Evolutionary conservation across 176 grass and related monocot species (phyloP).

Genomic region (Tillandsia fasciculata): DNA sequence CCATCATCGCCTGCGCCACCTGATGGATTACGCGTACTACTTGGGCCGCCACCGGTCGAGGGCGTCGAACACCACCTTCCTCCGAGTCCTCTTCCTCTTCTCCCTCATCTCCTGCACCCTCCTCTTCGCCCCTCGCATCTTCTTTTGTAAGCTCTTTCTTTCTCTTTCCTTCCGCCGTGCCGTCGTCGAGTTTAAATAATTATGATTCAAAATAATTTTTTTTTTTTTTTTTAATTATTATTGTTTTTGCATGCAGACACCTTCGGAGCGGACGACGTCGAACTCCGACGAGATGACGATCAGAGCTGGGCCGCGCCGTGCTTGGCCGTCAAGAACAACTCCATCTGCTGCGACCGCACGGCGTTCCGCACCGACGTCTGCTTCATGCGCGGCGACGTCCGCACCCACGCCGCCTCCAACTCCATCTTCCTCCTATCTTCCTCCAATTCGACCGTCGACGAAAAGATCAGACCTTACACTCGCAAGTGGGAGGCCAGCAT

Average conservation of each 20-base stretch:
- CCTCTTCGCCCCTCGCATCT: constrained; percentile 27
- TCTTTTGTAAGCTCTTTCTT: constrained; percentile 13
- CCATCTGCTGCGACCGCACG: constrained; percentile 63
- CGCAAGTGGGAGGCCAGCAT: constrained; percentile 73
- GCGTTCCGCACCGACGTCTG: constrained; percentile 60
- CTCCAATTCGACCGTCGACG: constrained; percentile 15
- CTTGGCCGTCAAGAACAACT: constrained; percentile 20
- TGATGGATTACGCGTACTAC: neutral
- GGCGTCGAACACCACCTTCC: constrained; percentile 11
- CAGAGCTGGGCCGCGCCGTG: constrained; percentile 27
- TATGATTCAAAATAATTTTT: no score
- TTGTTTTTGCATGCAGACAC: neutral
- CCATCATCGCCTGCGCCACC: neutral
- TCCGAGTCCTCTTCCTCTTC: constrained; percentile 34
- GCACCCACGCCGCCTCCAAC: constrained; percentile 32
- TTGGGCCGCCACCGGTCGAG: neutral
- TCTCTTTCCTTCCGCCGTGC: neutral
- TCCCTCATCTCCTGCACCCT: constrained; percentile 32
- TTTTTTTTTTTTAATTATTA: no score
- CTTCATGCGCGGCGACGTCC: constrained; percentile 72
- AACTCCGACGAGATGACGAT: neutral
- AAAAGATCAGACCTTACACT: constrained; percentile 43
- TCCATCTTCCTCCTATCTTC: constrained; percentile 30
- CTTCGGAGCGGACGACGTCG: neutral
- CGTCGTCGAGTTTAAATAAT: no score